Base-by-base conservation (phyloP, 805 yeast species). In the Zygotorulaspora danielsina region DNA sequence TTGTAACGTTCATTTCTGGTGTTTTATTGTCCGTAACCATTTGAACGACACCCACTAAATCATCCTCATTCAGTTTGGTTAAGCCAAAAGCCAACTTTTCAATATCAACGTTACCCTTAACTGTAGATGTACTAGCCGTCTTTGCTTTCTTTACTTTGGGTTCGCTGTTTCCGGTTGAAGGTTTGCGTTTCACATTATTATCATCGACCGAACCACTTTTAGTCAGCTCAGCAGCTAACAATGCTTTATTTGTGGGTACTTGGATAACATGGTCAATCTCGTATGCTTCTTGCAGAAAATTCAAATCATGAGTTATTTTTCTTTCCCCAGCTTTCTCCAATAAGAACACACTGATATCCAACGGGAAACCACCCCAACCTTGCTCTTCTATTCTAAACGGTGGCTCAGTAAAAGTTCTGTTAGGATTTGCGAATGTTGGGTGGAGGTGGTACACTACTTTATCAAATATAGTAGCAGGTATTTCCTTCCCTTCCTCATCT, bases 281-380 rank as follows among this genome's bases (percentile, higher is more conserved):
- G 61, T 88, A 89, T 46, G 76, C 75, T 57, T 84, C 87, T 60
- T 81, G 77, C 46, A 75, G 65, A 64, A 90, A 93, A 64, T 88
- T 88, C 60, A 90, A 76, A 64, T 90, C 98, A 60, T 93, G 97
- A 54, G 76, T 78, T 41, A 93, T 64, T 58, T 84, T 84, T 46
- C 83, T 75, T 62, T 89, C 97, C 34, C 97, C 97, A 39, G 81
- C 84, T 57, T 83, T 84, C 44, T 94, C 97, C 13, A 81, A 72
- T 32, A 84, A 67, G 45, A 83, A 83, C 30, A 89, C 69, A 22
- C 84, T 73, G 45, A 93, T 80, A 26, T 84, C 84, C 59, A 93
- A 74, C 57, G 89, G 96, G 56, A 90, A 90, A 51, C 90, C 97
- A 61, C 97, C 98, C 97, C 98, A 90, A 36, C 98, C 98, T 67